These are phyloP conservation scores for Hanseniaspora gamundiae DNA, from an alignment of 1,139 yeast species.

Conservation along the genomic window DNA sequence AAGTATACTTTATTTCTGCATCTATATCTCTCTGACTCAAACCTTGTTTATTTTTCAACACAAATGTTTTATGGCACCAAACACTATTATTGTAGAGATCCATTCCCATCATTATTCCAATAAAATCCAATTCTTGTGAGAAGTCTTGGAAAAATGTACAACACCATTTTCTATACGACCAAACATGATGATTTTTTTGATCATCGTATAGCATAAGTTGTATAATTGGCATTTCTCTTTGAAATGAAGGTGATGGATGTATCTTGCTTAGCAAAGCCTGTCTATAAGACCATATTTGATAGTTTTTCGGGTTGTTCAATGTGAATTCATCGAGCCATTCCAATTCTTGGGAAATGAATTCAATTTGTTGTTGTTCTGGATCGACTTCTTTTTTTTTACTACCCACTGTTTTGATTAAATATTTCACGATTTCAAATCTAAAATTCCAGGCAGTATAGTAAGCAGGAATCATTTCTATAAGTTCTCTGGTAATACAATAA, in stretches of 20 bases:
- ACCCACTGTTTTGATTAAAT: constrained; percentile 26
- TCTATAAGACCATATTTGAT: constrained; percentile 93
- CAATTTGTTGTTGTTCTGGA: no score
- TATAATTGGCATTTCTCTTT: constrained; percentile 51
- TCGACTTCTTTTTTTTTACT: constrained; percentile 15
- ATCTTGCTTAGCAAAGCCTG: constrained; percentile 39
- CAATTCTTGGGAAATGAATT: constrained; percentile 30
- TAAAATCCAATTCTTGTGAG: constrained; percentile 41
- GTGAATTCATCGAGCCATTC: constrained; percentile 75
- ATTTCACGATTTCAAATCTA: constrained; percentile 44
- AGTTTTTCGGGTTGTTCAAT: constrained; percentile 70
- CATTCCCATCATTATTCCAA: constrained; percentile 34
- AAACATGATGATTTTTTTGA: constrained; percentile 85
- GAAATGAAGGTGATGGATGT: constrained; percentile 20
- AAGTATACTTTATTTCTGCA: constrained; percentile 36
- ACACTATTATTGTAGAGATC: constrained; percentile 89
- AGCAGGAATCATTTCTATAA: constrained; percentile 66
- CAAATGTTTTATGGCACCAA: constrained; percentile 77
- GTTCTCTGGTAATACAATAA: constrained; percentile 46
- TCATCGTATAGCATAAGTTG: constrained; percentile 64
- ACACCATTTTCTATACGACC: constrained; percentile 86
- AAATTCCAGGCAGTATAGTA: constrained; percentile 89
- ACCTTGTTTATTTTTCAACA: constrained; percentile 20
- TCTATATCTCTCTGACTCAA: constrained; percentile 14
- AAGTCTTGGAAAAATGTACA: constrained; percentile 41